These are phyloP conservation scores for Priceomyces fermenticarens DNA, from an alignment of 805 yeast genomes.

Conservation along the genomic window DNA sequence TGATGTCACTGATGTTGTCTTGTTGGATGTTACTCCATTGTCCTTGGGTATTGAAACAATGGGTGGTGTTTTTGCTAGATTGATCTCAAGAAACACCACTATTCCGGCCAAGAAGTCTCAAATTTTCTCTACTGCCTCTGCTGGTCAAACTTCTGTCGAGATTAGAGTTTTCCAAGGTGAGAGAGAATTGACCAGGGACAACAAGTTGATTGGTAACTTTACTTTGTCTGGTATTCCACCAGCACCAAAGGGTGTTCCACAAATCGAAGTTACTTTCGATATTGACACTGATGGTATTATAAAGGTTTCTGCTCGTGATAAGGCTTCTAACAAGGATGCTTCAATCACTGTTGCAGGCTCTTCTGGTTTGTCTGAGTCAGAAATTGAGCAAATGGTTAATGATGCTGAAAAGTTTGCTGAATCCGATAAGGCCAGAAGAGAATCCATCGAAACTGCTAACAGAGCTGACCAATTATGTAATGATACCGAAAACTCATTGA, in stretches of 20 bases:
- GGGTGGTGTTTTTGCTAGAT: constrained; percentile 95
- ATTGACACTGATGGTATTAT: constrained; percentile 97
- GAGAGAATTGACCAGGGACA: constrained; percentile 96
- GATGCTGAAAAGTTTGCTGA: constrained; percentile 89
- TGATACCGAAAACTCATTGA: constrained; percentile 48
- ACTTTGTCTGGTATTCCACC: constrained; percentile 94
- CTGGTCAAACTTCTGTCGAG: constrained; percentile 95
- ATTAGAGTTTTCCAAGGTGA: constrained; percentile 99
- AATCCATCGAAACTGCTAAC: constrained; percentile 81
- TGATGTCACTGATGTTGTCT: constrained; percentile 86
- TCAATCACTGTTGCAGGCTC: constrained; percentile 96
- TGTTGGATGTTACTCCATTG: constrained; percentile 86
- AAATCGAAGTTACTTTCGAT: constrained; percentile 92
- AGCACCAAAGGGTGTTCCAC: constrained; percentile 93
- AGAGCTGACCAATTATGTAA: constrained; percentile 74
- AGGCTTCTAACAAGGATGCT: constrained; percentile 90
- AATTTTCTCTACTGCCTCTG: constrained; percentile 93
- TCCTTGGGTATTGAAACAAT: constrained; percentile 95
- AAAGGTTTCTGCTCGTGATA: constrained; percentile 91
- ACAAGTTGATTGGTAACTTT: constrained; percentile 96
- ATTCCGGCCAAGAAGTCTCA: constrained; percentile 96
- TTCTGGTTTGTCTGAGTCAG: constrained; percentile 85
- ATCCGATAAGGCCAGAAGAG: constrained; percentile 82
- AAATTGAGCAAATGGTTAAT: constrained; percentile 86
- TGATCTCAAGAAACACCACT: constrained; percentile 90